Conservation (phyloP, 208 protist species). For the Herpetomonas tarakana region DNA sequence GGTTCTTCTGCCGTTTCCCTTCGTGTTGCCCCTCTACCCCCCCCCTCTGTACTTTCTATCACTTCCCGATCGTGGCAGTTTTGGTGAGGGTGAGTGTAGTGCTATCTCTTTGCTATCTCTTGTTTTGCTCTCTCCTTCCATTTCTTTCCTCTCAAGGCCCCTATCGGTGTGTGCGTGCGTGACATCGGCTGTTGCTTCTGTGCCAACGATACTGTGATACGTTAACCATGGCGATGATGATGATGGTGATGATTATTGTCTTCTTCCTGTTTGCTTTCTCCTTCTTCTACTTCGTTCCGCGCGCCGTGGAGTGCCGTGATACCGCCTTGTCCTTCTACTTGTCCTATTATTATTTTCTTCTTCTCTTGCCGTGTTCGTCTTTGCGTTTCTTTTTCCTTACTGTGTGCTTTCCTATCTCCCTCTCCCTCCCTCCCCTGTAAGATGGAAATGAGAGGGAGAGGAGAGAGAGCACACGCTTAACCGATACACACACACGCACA, state of each 20-base stretch:
- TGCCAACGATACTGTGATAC: too few species aligned
- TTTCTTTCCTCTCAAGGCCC: not conserved
- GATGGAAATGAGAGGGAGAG: too few species aligned
- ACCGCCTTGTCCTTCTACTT: not conserved
- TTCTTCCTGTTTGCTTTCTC: too few species aligned
- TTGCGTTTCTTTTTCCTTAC: conserved; percentile 3
- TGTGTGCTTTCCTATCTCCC: not conserved
- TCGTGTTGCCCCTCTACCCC: not conserved
- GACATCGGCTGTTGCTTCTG: too few species aligned
- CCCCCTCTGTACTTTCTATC: not conserved
- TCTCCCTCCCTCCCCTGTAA: conserved; percentile 1
- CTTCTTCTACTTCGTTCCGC: too few species aligned
- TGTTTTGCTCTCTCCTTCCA: not conserved
- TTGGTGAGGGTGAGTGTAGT: too few species aligned
- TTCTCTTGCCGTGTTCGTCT: conserved; percentile 5
- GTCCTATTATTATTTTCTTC: conserved; percentile 13
- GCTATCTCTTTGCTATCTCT: not conserved
- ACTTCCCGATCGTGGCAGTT: not conserved
- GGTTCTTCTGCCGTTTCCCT: not conserved
- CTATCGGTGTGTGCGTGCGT: not conserved
- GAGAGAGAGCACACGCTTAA: too few species aligned
- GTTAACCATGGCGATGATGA: not conserved
- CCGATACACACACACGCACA: too few species aligned
- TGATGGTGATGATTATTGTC: too few species aligned
- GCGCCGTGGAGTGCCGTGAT: not conserved